These are phyloP conservation scores for Agaricus subrufescens DNA, from an alignment of 768 basidiomycete species.

Conservation along the genomic window DNA sequence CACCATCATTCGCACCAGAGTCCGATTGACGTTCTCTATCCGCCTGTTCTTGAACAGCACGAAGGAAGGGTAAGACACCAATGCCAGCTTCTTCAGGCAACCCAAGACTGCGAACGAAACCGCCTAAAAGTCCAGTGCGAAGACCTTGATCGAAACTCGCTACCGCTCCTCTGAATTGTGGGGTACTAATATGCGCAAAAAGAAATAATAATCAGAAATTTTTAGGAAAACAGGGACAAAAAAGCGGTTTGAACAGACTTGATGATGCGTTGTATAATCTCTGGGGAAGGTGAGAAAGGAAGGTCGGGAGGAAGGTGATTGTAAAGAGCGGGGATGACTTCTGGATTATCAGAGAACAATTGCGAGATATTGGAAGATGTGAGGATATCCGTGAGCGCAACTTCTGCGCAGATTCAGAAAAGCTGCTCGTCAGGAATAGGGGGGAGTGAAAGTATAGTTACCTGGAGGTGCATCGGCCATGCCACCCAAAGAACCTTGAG, in stretches of 20 bases:
- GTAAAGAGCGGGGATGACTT: slow-evolving; percentile 64
- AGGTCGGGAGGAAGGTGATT: slow-evolving; percentile 82
- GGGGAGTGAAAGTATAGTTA: slow-evolving; percentile 10
- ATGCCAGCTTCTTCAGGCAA: slow-evolving; percentile 82
- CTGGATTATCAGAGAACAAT: slow-evolving; percentile 66
- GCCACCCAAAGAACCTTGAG: slow-evolving; percentile 21
- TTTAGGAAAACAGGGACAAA: too few relatives aligned
- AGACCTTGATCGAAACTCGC: slow-evolving; percentile 81
- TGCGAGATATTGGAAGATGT: slow-evolving; percentile 69
- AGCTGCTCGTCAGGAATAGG: neutral
- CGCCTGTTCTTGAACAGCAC: slow-evolving; percentile 75
- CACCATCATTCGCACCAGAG: slow-evolving; percentile 8
- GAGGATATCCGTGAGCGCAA: slow-evolving; percentile 71
- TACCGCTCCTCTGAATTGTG: slow-evolving; percentile 80
- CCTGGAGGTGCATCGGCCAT: slow-evolving; percentile 29
- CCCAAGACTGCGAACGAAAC: slow-evolving; percentile 72
- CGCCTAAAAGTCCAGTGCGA: slow-evolving; percentile 72
- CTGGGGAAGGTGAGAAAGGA: slow-evolving; percentile 60
- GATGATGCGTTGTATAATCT: slow-evolving; percentile 70
- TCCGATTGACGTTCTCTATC: slow-evolving; percentile 31
- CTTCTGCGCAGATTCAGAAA: slow-evolving; percentile 29
- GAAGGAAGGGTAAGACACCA: slow-evolving; percentile 73
- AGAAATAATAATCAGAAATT: neutral
- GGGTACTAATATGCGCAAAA: slow-evolving; percentile 38
- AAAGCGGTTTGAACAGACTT: slow-evolving; percentile 27